Conservation (phyloP, 345 rosid species). For the Ailanthus altissimus region DNA sequence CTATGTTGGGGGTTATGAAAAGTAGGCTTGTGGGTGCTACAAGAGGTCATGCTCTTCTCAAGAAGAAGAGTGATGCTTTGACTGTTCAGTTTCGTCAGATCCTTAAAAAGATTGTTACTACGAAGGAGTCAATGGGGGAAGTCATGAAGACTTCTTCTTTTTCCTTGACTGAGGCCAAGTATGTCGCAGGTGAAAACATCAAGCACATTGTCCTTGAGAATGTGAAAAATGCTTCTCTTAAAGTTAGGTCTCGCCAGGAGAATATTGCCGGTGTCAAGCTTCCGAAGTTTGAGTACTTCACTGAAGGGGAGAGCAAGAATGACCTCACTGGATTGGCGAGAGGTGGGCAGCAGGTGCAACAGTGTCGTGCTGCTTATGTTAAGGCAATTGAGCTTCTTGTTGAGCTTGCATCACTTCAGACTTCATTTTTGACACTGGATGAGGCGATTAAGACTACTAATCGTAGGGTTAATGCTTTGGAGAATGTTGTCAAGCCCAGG, state of each 20-base stretch:
- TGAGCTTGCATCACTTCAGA: constrained; percentile 95
- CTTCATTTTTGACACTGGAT: constrained; percentile 89
- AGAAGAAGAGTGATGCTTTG: constrained; percentile 96
- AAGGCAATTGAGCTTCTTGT: constrained; percentile 88
- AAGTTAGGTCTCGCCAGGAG: constrained; percentile 77
- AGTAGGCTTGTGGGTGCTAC: constrained; percentile 89
- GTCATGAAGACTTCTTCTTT: constrained; percentile 86
- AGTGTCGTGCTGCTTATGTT: constrained; percentile 84
- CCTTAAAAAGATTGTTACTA: constrained; percentile 75
- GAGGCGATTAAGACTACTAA: constrained; percentile 96
- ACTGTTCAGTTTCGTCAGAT: constrained; percentile 87
- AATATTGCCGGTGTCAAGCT: constrained; percentile 93
- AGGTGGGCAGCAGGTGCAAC: constrained; percentile 92
- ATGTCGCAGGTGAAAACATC: constrained; percentile 86
- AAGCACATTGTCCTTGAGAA: constrained; percentile 82
- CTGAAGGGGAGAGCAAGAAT: constrained; percentile 85
- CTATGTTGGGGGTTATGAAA: constrained; percentile 78
- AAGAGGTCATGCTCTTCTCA: constrained; percentile 92
- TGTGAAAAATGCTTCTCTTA: constrained; percentile 76
- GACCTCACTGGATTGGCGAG: constrained; percentile 91
- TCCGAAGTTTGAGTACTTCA: constrained; percentile 79
- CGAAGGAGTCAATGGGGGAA: constrained; percentile 90
- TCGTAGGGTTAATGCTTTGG: constrained; percentile 86
- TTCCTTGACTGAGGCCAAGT: constrained; percentile 77
- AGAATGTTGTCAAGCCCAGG: constrained; percentile 91